A percentile compares a stretch with the other conserved stretches of the same genome.
Conservation (phyloP, 1,139 yeast genomes). For the Magnusiomyces fungicola region DNA sequence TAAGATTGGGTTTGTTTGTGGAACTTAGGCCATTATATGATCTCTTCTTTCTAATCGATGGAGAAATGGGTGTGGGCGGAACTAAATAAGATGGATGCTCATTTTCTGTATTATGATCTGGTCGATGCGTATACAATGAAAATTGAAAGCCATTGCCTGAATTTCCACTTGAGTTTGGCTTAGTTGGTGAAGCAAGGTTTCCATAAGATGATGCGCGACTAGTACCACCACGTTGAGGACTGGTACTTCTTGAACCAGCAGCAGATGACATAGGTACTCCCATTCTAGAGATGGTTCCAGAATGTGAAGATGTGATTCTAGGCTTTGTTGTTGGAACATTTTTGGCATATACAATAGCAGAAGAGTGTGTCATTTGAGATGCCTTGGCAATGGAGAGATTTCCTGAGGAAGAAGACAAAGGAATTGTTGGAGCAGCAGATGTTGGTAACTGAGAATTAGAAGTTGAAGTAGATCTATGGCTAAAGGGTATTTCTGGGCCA, state of each 20-base stretch:
- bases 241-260: slow-evolving; percentile 4
- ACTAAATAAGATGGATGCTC: slow-evolving; percentile 4
- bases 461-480: slow-evolving; percentile 6
- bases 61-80: neutral
- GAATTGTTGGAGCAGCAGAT: slow-evolving; percentile 1
- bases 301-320: slow-evolving; percentile 5
- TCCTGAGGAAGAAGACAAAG: slow-evolving; percentile 8
- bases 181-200: slow-evolving; percentile 1
- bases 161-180: neutral
- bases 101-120: slow-evolving; percentile 5
- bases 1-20: neutral
- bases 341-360: slow-evolving; percentile 4
- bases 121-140: slow-evolving; percentile 3
- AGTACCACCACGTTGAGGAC: slow-evolving; percentile 4
- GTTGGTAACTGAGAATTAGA: neutral
- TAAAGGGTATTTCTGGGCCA: slow-evolving; percentile 11
- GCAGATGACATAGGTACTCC: too few relatives aligned
- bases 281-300: slow-evolving; percentile 3
- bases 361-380: slow-evolving; percentile 10
- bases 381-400: slow-evolving; percentile 8
- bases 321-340: slow-evolving; percentile 12
- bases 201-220: slow-evolving; percentile 5
- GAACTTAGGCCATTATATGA: neutral
- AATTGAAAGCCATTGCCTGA: slow-evolving; percentile 9
- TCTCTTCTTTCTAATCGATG: neutral